phyloP scores from a whole-genome alignment of 768 basidiomycete genomes.

The Strobilomyces confusus region DNA sequence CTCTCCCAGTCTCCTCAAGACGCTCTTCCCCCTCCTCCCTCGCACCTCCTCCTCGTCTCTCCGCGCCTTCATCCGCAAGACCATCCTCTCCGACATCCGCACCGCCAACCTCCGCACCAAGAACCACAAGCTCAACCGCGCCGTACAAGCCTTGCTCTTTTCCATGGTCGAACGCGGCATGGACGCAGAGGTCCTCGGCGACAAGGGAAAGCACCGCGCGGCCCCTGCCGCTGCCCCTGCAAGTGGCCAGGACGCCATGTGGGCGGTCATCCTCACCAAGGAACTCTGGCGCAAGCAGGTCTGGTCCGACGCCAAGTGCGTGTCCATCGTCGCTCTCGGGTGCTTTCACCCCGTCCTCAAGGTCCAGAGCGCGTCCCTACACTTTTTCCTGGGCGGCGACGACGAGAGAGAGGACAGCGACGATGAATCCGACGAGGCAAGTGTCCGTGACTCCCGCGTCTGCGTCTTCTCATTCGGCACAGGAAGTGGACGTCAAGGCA shows the following conservation, averaged over 20 bases:
- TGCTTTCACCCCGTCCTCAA: conserved; percentile 93
- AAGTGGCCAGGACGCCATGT: conserved; percentile 87
- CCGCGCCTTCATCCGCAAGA: conserved; percentile 83
- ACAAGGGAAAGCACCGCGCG: conserved; percentile 72
- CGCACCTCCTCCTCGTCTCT: conserved; percentile 84
- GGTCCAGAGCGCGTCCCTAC: conserved; percentile 89
- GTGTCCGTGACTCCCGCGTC: neutral
- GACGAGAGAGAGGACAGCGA: conserved; percentile 71
- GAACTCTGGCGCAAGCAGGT: conserved; percentile 93
- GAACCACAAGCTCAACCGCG: conserved; percentile 94
- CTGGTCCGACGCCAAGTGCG: conserved; percentile 91
- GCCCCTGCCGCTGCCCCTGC: conserved; percentile 26
- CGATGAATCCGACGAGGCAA: conserved; percentile 56
- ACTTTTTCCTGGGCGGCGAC: conserved; percentile 94
- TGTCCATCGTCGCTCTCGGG: conserved; percentile 86
- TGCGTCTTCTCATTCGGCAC: neutral
- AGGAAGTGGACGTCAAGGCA: conserved; percentile 65
- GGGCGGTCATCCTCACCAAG: conserved; percentile 91
- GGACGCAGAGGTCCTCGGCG: conserved; percentile 73
- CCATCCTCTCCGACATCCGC: conserved; percentile 90
- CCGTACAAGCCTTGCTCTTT: conserved; percentile 94
- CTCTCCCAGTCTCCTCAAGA: conserved; percentile 68
- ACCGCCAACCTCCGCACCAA: conserved; percentile 84
- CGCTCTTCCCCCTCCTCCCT: conserved; percentile 94
- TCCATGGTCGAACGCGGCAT: conserved; percentile 94